These are phyloP conservation scores for Pseudocercospora ulei DNA, from an alignment of 2,329 filamentous ascomycete species.

Conservation along the genomic window DNA sequence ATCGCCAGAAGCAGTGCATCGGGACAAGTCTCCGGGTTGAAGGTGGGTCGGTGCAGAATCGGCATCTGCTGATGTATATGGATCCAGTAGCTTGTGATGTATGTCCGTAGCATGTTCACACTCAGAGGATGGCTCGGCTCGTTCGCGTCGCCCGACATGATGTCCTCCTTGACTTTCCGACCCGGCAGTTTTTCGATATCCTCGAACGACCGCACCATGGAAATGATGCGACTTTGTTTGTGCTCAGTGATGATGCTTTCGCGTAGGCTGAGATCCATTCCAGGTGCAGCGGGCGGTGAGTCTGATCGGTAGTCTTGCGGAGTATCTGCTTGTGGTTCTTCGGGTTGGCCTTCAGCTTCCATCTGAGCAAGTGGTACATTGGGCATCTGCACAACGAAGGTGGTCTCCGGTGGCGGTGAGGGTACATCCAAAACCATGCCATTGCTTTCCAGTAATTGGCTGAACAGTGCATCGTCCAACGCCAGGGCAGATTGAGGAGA, in stretches of 20 bases:
- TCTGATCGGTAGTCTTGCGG: conserved; percentile 8
- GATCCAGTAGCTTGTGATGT: conserved; percentile 87
- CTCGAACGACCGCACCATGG: conserved; percentile 70
- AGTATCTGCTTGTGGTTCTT: conserved; percentile 2
- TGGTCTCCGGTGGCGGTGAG: conserved; percentile 24
- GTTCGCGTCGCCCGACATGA: conserved; percentile 68
- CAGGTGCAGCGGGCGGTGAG: conserved; percentile 16
- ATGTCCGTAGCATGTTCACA: conserved; percentile 88
- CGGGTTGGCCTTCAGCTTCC: conserved; percentile 22
- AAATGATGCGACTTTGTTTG: conserved; percentile 66
- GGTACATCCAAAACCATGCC: conserved; percentile 19
- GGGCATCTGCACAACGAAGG: conserved; percentile 19
- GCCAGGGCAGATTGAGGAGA: conserved; percentile 48
- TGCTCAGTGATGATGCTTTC: conserved; percentile 76
- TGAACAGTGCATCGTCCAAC: conserved; percentile 28
- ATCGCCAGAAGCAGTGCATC: conserved; percentile 77
- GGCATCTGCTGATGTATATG: conserved; percentile 91
- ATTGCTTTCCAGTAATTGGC: conserved; percentile 22
- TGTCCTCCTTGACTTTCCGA: conserved; percentile 62
- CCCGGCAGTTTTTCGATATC: conserved; percentile 66
- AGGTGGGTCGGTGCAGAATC: conserved; percentile 89
- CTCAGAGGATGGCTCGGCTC: conserved; percentile 58
- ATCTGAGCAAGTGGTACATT: conserved; percentile 23
- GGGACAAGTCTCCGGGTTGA: conserved; percentile 75
- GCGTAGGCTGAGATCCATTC: conserved; percentile 64